phyloP scores from a whole-genome alignment of 2,329 filamentous ascomycete genomes.

The Cordyceps fumosorosea region DNA sequence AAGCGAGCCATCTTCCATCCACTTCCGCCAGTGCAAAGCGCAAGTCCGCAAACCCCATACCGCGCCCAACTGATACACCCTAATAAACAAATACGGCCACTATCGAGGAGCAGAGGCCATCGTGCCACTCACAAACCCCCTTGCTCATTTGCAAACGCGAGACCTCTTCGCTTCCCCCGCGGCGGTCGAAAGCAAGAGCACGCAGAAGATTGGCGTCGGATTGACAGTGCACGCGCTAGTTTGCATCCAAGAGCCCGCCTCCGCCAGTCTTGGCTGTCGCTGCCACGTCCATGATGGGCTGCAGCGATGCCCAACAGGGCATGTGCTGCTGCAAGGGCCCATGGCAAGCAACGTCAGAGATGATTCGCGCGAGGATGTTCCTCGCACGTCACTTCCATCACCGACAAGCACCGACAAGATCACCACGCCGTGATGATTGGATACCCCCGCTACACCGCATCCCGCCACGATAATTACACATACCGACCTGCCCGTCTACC shows the following conservation, averaged over 20 bases:
- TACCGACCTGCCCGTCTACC: background rate
- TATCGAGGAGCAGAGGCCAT: background rate
- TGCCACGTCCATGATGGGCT: background rate
- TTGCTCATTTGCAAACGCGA: background rate
- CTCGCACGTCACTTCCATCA: background rate
- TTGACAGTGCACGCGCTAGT: slow-evolving; percentile 3
- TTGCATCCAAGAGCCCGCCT: slow-evolving; percentile 1
- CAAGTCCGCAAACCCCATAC: background rate
- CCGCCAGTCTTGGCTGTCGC: slow-evolving; percentile 5
- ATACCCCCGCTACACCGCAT: background rate
- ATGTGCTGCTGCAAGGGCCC: background rate
- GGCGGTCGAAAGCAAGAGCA: background rate
- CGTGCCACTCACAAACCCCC: background rate
- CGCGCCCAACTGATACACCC: background rate
- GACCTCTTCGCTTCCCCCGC: background rate
- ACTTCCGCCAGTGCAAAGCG: background rate
- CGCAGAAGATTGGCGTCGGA: background rate
- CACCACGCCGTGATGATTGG: background rate
- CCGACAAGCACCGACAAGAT: background rate
- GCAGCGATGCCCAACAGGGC: slow-evolving; percentile 4
- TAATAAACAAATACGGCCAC: background rate
- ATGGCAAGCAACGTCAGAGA: background rate
- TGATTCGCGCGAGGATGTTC: background rate
- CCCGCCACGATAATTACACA: background rate
- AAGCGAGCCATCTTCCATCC: background rate